phyloP scores from a whole-genome alignment of 768 basidiomycete species.

The Lentinula guzmanii region DNA sequence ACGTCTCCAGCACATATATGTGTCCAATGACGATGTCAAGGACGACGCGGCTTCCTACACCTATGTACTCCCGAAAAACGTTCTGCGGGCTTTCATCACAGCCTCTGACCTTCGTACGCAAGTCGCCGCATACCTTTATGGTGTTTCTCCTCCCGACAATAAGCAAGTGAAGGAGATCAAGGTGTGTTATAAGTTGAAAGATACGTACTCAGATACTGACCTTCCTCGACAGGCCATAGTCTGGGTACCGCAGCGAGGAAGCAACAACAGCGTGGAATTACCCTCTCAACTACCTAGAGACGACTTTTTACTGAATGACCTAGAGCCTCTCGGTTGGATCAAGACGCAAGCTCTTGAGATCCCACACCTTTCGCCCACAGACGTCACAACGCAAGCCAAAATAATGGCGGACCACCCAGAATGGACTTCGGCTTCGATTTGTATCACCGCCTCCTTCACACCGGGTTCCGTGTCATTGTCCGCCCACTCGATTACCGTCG shows the following conservation, averaged over 20 bases:
- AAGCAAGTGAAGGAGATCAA: constrained; percentile 99
- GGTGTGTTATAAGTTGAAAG: constrained; percentile 23
- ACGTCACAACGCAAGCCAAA: constrained; percentile 92
- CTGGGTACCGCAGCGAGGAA: constrained; percentile 98
- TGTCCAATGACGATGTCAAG: constrained; percentile 98
- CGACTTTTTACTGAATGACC: constrained; percentile 90
- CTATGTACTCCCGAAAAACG: constrained; percentile 95
- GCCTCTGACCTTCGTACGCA: constrained; percentile 94
- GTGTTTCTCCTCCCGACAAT: constrained; percentile 90
- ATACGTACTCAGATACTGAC: not conserved
- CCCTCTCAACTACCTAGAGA: constrained; percentile 88
- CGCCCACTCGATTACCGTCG: constrained; percentile 83
- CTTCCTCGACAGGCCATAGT: constrained; percentile 57
- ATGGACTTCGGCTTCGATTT: constrained; percentile 91
- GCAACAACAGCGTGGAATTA: constrained; percentile 90
- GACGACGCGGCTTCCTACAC: constrained; percentile 95
- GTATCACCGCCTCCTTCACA: constrained; percentile 92
- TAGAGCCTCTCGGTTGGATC: constrained; percentile 94
- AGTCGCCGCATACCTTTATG: constrained; percentile 91
- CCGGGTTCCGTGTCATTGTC: constrained; percentile 96
- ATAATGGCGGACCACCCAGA: constrained; percentile 96
- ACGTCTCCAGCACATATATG: constrained; percentile 97
- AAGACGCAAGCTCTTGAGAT: constrained; percentile 95
- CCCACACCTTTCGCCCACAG: constrained; percentile 86
- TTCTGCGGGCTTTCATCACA: constrained; percentile 88